Base-by-base conservation (phyloP, 176 grass and related monocot species). In the Carex myosuroides region DNA sequence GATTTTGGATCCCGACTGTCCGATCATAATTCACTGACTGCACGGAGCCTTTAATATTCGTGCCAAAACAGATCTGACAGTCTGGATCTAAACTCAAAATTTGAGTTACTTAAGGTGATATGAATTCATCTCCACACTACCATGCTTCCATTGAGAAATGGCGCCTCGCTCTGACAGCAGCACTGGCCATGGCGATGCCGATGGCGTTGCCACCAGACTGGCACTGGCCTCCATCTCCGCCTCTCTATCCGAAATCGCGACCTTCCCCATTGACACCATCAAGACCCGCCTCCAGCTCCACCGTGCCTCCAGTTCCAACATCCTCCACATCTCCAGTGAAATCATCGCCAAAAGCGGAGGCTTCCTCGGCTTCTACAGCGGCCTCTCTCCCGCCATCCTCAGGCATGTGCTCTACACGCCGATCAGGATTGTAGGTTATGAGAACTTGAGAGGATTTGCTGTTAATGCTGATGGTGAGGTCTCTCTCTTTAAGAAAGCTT, bases 271-370 rank as follows among this genome's bases (percentile, higher is more conserved):
- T 44, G 94, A 94, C 70, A 88, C 88, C 83, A 35, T 89, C 50
- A 97, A 97, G 92, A 92, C 88, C 42, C 85, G 92, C 26, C 94
- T 97, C 57, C 92, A 94, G 83, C 94, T 94, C 87, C 88, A 52
- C 82, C 72, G 84, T 71, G 60, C 65, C 21, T 26, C 55, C 21
- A 53, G 60, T 37, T 82, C 85, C 10, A 79, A 84, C 68, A 76
- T 83, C 12, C 2, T 97, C 24, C 83, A 80, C 37, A 90, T 97
- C 59, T 90, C 90, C n/a, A 44, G 78, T 16, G 90, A 97, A 81
- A 91, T 97, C 70, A 66, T 81, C 61, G 85, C 80, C 56, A 91
- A 89, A 7, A 90, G 94, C 7, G 88, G 92, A 7, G n/a, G n/a
- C n/a, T n/a, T n/a, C n/a, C 17, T 20, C 17, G 68, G 35, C 1